These are phyloP conservation scores for Ogataea pilisensis DNA, from an alignment of 805 yeast genomes.

Conservation along the genomic window DNA sequence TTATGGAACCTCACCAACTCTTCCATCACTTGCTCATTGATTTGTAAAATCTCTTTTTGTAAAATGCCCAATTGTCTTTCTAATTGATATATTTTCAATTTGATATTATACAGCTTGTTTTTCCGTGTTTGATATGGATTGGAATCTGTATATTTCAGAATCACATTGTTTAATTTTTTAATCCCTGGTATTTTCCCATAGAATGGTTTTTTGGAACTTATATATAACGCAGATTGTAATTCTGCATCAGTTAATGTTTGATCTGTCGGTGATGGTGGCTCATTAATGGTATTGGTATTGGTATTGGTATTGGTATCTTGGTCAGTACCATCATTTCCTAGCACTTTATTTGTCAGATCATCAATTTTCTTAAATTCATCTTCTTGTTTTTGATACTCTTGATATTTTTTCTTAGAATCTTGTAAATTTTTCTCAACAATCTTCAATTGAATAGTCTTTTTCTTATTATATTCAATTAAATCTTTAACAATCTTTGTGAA, in stretches of 20 bases:
- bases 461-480: constrained; percentile 31
- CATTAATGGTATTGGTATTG: background rate
- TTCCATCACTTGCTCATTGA: constrained; percentile 22
- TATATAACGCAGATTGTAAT: constrained; percentile 28
- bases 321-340: constrained; percentile 12
- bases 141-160: constrained; percentile 31
- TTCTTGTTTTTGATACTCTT: constrained; percentile 28
- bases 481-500: constrained; percentile 29
- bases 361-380: constrained; percentile 30
- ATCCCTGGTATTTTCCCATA: constrained; percentile 34
- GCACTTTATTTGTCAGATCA: constrained; percentile 23
- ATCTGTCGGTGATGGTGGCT: background rate
- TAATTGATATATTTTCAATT: constrained; percentile 28
- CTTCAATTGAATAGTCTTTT: constrained; percentile 30
- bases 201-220: constrained; percentile 25
- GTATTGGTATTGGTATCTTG: constrained; percentile 3
- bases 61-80: constrained; percentile 28
- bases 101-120: constrained; percentile 27
- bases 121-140: constrained; percentile 33
- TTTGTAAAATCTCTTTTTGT: constrained; percentile 20
- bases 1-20: constrained; percentile 28
- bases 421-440: constrained; percentile 26
- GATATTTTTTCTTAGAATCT: constrained; percentile 22
- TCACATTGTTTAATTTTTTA: constrained; percentile 30
- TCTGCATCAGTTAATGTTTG: constrained; percentile 30